These are phyloP conservation scores for Alternaria rosae DNA, from an alignment of 2,329 filamentous ascomycete species.

Conservation along the genomic window DNA sequence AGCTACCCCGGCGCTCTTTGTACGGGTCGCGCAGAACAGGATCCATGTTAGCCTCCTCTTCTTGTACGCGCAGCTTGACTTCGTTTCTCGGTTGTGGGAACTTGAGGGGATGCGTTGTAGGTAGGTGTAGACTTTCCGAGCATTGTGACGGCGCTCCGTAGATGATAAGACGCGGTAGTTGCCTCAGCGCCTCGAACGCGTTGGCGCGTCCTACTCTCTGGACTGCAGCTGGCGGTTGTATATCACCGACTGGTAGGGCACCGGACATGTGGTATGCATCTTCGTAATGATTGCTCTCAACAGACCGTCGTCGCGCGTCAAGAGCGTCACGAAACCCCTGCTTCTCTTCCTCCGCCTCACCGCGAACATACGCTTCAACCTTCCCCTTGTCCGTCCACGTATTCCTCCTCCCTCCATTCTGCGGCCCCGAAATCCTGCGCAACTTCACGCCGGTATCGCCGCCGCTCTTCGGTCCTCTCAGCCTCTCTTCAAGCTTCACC, in stretches of 20 bases:
- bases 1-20: constrained; percentile 29
- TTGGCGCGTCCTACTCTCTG: constrained; percentile 2
- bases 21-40: constrained; percentile 20
- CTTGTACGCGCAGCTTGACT: constrained; percentile 20
- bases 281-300: not conserved
- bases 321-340: not conserved
- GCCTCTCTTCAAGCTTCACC: constrained; percentile 24
- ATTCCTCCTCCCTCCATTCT: not conserved
- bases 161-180: not conserved
- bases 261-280: constrained; percentile 1
- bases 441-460: not conserved
- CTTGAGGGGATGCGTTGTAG: constrained; percentile 10
- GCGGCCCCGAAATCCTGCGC: not conserved
- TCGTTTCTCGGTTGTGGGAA: constrained; percentile 14
- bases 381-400: not conserved
- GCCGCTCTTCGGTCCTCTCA: constrained; percentile 1
- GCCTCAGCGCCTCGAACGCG: not conserved
- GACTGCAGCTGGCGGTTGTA: not conserved
- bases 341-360: not conserved
- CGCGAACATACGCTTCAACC: not conserved
- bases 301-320: not conserved
- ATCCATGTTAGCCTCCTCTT: constrained; percentile 22
- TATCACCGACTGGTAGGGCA: not conserved
- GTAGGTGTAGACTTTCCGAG: not conserved
- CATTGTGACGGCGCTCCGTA: not conserved